These are phyloP conservation scores for Cyberlindnera mycetangii DNA, from an alignment of 805 yeast species.

Conservation along the genomic window DNA sequence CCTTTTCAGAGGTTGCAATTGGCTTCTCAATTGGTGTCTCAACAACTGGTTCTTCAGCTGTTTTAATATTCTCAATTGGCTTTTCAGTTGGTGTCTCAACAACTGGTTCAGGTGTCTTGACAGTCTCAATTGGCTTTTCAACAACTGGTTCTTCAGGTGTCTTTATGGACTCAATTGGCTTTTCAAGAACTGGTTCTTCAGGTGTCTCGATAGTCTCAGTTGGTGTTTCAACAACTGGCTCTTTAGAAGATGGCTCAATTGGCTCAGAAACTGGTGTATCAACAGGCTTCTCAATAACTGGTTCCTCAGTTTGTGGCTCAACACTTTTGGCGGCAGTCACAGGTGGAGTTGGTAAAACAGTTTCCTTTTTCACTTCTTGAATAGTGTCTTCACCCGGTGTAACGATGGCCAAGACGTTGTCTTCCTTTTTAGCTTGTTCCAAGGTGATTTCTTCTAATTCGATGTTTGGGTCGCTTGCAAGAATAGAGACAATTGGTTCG, in stretches of 20 bases:
- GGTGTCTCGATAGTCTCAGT: not conserved
- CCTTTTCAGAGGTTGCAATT: not conserved
- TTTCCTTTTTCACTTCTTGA: conserved; percentile 12
- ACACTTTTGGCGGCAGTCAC: no score
- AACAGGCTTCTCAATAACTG: not conserved
- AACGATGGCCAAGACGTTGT: conserved; percentile 18
- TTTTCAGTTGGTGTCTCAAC: not conserved
- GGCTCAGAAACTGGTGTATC: not conserved
- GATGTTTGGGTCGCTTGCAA: conserved; percentile 12
- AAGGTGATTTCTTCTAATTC: conserved; percentile 17
- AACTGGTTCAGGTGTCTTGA: conserved; percentile 1
- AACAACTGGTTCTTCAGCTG: not conserved
- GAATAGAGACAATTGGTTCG: conserved; percentile 14
- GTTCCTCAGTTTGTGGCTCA: no score
- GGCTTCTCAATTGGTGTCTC: not conserved
- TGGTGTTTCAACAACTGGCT: not conserved
- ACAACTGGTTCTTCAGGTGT: not conserved
- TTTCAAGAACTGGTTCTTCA: not conserved
- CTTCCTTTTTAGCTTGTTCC: conserved; percentile 21
- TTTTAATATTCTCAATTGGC: not conserved
- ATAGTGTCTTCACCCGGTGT: conserved; percentile 10
- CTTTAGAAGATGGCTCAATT: not conserved
- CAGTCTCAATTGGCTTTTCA: not conserved
- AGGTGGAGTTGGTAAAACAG: conserved; percentile 25
- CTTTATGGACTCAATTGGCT: not conserved